A percentile compares a stretch with the other conserved stretches of the same genome.
phyloP scores from a whole-genome alignment of 345 rosid species.

The Sisymbrium irio region DNA sequence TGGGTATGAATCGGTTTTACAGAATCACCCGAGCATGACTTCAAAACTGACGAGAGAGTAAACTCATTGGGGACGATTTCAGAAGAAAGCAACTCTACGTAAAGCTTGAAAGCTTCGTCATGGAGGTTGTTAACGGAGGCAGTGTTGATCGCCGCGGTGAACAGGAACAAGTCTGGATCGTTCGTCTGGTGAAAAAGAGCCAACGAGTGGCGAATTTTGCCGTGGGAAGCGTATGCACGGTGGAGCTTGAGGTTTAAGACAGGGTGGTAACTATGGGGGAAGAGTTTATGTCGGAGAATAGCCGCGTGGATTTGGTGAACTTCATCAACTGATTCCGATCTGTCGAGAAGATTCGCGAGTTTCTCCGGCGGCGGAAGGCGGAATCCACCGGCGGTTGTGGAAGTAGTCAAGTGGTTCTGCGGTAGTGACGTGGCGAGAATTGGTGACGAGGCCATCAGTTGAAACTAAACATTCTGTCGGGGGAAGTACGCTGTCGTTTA shows the following conservation, averaged over 20 bases:
- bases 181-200: conserved; percentile 49
- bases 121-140: conserved; percentile 42
- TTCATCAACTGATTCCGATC: conserved; percentile 40
- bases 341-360: conserved; percentile 49
- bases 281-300: conserved; percentile 63
- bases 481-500: not conserved
- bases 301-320: conserved; percentile 68
- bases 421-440: conserved; percentile 1
- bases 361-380: conserved; percentile 40
- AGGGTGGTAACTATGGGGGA: conserved; percentile 37
- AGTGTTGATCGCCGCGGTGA: conserved; percentile 58
- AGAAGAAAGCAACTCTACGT: conserved; percentile 47
- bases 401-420: not conserved
- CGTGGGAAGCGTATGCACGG: conserved; percentile 69
- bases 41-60: conserved; percentile 70
- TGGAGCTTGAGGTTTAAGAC: conserved; percentile 75
- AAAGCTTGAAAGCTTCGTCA: conserved; percentile 45
- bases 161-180: conserved; percentile 54
- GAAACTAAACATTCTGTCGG: too few species aligned
- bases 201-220: conserved; percentile 48
- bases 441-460: not conserved
- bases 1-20: conserved; percentile 53
- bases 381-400: not conserved
- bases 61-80: conserved; percentile 57
- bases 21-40: conserved; percentile 47